These are phyloP conservation scores for Dendrostoma leiphaemia DNA, from an alignment of 2,329 filamentous ascomycete genomes.

Conservation along the genomic window DNA sequence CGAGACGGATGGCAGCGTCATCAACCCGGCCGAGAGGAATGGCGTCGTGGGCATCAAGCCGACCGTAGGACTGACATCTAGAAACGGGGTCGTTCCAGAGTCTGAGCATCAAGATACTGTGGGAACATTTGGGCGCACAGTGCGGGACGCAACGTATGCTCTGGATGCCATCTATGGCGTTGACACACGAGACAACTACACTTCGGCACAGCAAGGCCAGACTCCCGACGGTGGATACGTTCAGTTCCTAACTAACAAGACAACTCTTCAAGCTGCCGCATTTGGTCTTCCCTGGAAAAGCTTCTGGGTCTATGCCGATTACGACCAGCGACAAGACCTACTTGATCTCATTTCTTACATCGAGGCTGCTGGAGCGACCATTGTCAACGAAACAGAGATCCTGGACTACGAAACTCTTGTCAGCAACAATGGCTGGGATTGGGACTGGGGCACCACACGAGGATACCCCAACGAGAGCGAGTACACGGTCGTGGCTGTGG, in stretches of 20 bases:
- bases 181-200: slow-evolving; percentile 66
- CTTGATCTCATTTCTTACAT: slow-evolving; percentile 52
- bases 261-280: slow-evolving; percentile 55
- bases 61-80: slow-evolving; percentile 63
- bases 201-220: slow-evolving; percentile 51
- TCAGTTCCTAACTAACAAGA: slow-evolving; percentile 52
- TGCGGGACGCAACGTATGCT: slow-evolving; percentile 65
- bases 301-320: slow-evolving; percentile 64
- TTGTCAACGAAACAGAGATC: slow-evolving; percentile 70
- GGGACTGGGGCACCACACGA: slow-evolving; percentile 63
- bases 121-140: slow-evolving; percentile 64
- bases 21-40: slow-evolving; percentile 59
- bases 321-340: slow-evolving; percentile 54
- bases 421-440: slow-evolving; percentile 69
- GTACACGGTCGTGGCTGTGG: slow-evolving; percentile 69
- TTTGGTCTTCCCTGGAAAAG: slow-evolving; percentile 72
- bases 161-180: slow-evolving; percentile 68
- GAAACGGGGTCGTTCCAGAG: slow-evolving; percentile 63
- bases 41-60: slow-evolving; percentile 61
- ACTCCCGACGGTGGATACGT: slow-evolving; percentile 56
- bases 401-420: slow-evolving; percentile 61
- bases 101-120: slow-evolving; percentile 67
- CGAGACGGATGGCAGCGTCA: slow-evolving; percentile 69
- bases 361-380: slow-evolving; percentile 58
- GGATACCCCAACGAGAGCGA: slow-evolving; percentile 71